Base-by-base conservation (phyloP, 768 basidiomycete species). In the Rhizopogon salebrosus region DNA sequence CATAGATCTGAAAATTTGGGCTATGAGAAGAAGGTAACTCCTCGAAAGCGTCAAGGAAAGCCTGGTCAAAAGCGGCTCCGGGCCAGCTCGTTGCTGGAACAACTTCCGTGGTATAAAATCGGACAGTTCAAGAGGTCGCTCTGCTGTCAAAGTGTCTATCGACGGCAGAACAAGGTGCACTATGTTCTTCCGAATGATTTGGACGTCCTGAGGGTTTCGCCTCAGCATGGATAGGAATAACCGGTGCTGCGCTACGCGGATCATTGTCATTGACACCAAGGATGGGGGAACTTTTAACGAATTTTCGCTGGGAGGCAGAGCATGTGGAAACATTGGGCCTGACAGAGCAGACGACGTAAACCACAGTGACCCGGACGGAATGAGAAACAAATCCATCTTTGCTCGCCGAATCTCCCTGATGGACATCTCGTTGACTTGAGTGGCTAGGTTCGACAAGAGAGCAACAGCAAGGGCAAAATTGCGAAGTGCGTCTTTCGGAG, bases 351-450 rank as follows among this genome's bases (percentile, higher is more conserved):
- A 68, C 0, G 79, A 62, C 1, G 78, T 62, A 58, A 87, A 89
- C 86, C 87, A 89, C 7, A 90, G 67, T 0, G 83, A 75, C 2
- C 85, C 86, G 1, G 85, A 80, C 0, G 89, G 88, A 24, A 89
- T 74, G 37, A 89, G 68, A 55, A 87, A 78, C 26, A 71, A 62
- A 48, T 92, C 89, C 11, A 87, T 68, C 61, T 90, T 91, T 11
- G 85, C 81, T 43, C 85, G 80, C 23, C 84, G 79, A 50, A 92
- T 75, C 54, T 89, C 88, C 22, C 84, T 79, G 39, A 86, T 75
- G 3, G 85, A 82, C 72, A 91, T 75, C 11, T 83, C 84, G 60
- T 80, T 82, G 57, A 92, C 87, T 64, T 87, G 85, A 3, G 74
- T 69, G 5, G 75, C 77, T 6, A 89, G 65, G 31, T 75, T 75